Conservation (phyloP, 1,139 yeast genomes). For the Dujonia santamariae region DNA sequence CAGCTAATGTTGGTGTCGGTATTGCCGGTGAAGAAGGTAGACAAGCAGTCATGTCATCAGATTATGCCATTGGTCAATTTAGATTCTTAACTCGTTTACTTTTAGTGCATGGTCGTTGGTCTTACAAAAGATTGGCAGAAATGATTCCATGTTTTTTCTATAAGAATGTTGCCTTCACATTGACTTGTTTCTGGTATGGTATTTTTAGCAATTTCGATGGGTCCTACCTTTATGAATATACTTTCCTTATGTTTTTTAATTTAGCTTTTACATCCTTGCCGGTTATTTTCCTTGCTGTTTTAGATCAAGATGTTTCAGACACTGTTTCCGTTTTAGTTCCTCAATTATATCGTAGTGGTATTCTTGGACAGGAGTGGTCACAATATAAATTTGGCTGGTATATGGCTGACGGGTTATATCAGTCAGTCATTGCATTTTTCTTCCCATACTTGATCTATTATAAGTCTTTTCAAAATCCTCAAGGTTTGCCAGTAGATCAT, state of each 20-base stretch:
- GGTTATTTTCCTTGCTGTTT: constrained; percentile 54
- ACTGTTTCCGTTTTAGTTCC: constrained; percentile 56
- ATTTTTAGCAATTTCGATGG: constrained; percentile 59
- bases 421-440: constrained; percentile 53
- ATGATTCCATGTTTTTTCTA: constrained; percentile 67
- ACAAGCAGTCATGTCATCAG: constrained; percentile 67
- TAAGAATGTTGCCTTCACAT: constrained; percentile 58
- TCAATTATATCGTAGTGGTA: constrained; percentile 55
- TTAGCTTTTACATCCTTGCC: constrained; percentile 65
- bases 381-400: constrained; percentile 51
- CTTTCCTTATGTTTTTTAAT: constrained; percentile 62
- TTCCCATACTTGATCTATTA: constrained; percentile 53
- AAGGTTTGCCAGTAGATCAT: constrained; percentile 53
- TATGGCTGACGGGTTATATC: constrained; percentile 59
- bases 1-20: constrained; percentile 65
- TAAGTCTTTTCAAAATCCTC: constrained; percentile 42
- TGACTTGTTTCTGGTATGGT: constrained; percentile 63
- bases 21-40: constrained; percentile 70
- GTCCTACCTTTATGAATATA: constrained; percentile 58
- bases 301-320: constrained; percentile 63
- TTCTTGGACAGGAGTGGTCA: constrained; percentile 52
- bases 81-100: constrained; percentile 52
- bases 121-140: constrained; percentile 58
- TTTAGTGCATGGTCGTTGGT: constrained; percentile 65
- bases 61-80: constrained; percentile 65